phyloP scores from a whole-genome alignment of 1,139 yeast genomes.

The Geotrichum citri-aurantii region DNA sequence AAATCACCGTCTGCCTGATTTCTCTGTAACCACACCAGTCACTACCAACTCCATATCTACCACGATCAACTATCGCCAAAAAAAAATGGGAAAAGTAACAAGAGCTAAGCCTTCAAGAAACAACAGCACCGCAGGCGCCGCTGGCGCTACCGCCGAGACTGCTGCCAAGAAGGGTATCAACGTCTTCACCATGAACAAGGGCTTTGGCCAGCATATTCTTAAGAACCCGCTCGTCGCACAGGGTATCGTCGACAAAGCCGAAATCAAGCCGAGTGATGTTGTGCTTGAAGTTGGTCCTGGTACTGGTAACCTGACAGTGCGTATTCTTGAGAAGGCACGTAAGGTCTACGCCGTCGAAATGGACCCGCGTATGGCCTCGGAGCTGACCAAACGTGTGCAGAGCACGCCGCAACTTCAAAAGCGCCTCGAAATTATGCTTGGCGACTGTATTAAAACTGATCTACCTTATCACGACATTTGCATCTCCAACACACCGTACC shows the following conservation, averaged over 20 bases:
- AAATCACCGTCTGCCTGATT: no score
- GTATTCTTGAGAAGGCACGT: constrained; percentile 85
- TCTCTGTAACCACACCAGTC: no score
- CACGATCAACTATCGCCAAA: not conserved
- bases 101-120: constrained; percentile 12
- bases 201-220: constrained; percentile 92
- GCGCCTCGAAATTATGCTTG: constrained; percentile 82
- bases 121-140: constrained; percentile 12
- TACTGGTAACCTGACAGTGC: constrained; percentile 94
- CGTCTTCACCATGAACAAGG: constrained; percentile 93
- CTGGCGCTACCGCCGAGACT: constrained; percentile 7
- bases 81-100: constrained; percentile 12
- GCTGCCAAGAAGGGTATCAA: constrained; percentile 14
- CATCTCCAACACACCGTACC: constrained; percentile 96
- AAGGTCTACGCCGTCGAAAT: constrained; percentile 93
- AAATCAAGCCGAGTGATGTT: constrained; percentile 82
- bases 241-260: constrained; percentile 96
- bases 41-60: not conserved
- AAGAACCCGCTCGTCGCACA: constrained; percentile 96
- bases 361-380: constrained; percentile 99
- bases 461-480: constrained; percentile 93
- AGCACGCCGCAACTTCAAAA: constrained; percentile 83
- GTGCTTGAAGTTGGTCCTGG: constrained; percentile 99
- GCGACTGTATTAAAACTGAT: constrained; percentile 95
- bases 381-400: constrained; percentile 92